Base-by-base conservation (phyloP, 2,329 filamentous ascomycete species). In the Microdochium trichocladiopsis region DNA sequence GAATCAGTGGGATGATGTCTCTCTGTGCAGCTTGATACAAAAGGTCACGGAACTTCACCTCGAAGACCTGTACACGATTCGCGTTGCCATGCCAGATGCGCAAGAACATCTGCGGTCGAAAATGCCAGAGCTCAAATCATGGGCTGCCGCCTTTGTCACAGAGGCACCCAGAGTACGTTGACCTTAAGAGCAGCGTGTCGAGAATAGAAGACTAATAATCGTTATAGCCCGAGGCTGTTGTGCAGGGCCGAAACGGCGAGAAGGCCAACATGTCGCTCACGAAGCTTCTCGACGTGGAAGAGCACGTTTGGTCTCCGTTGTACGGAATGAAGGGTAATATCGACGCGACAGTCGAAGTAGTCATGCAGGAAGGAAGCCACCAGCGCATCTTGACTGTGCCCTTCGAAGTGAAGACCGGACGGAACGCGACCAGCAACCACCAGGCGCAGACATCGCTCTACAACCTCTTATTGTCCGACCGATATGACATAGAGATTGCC, bases 271-370 rank as follows among this genome's bases (percentile, higher is more conserved):
- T 97, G 79, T 91, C 88, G 59, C 85, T 99, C 59, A 95, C 86
- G 62, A 99, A 97, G 65, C 76, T 99, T 25, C 84, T 99, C 14
- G 94, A 97, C 64, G 89, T 99, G 10, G 94, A 99, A 66, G 94
- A 99, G 68, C 94, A 97, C 64, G 85, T 99, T 25, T 99, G 94
- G 94, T 97, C 93, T 6, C 94, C 94, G 1, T 93, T 91, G 83
- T 99, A 95, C 65, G 94, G 94, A 0, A 76, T 99, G 16, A 99
- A 99, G 68, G 94, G 94, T 25, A 99, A 97, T 61, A 94, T 99
- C 54, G 94, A 99, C 70, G 94, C 94, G 25, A 97, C 94, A 0
- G 88, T 99, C 1, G 90, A 99, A 71, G 87, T 94, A 16, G 83
- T 81, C 0, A 88, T 96, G 75, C 75, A 82, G 52, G 87, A 95